Evolutionary conservation across 2,329 filamentous ascomycete genomes (phyloP), one percentile per base, ranked within the genome.

Genomic region (Blastomyces silverae): DNA sequence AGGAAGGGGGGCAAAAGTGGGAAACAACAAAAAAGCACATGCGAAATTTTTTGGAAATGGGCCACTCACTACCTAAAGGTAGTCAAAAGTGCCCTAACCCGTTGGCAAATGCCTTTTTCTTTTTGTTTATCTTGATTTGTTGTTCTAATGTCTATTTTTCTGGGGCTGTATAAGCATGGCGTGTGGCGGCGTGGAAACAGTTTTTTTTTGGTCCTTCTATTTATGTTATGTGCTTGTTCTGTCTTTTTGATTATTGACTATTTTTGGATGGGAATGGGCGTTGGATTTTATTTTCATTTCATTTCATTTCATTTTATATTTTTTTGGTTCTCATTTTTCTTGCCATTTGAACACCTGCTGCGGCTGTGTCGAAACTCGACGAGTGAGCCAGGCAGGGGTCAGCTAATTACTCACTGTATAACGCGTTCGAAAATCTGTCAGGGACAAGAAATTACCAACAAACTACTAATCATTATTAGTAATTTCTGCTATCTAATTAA

Each of bases 111-210:
- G 20, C 5, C 8, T 46, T 46, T 8, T 20, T n/a, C n/a, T n/a
- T n/a, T 46, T 46, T 8, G 2, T 28, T 52, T 10, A 37, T 39
- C 10, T 13, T 13, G 37, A 39, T 39, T 13, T 13, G 37, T 39
- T 39, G 37, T 11, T 53, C 15, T 53, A 53, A 25, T 22, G 50
- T 53, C 11, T 53, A 13, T 53, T 53, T 50, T 53, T 53, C 22
- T 28, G 50, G 50, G 50, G 25, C 25, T 28, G 37, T 39, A 39
- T 39, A 53, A 53, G 50, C 50, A 53, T 53, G 50, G 50, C 50
- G 50, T 53, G 22, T 53, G 50, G 50, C 8, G 25, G 50, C 22
- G 22, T 53, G 25, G 22, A 17, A 28, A 53, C 37, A 11, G 10
- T 53, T 0, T 53, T 2, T 52, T 28, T 25, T 52, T 52, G n/a